A percentile compares a stretch with the other conserved stretches of the same genome.
Conservation (phyloP, 192 early-diverging fungal genomes). For the Chytriomyces confervae region DNA sequence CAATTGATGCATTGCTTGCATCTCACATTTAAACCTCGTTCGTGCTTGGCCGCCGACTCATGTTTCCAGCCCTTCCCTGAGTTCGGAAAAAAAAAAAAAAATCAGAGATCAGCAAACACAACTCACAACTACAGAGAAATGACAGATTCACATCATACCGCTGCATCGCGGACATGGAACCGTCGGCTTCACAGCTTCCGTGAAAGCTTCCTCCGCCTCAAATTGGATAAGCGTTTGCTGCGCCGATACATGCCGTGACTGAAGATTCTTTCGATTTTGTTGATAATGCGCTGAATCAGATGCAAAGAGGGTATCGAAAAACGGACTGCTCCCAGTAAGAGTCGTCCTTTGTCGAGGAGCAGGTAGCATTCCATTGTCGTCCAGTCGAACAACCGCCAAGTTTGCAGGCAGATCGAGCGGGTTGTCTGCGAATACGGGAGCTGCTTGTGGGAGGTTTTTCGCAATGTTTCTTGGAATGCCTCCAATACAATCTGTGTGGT, state of each 20-base stretch:
- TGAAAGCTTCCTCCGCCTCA: neutral
- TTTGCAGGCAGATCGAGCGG: neutral
- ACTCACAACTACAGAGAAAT: neutral
- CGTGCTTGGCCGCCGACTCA: constrained; percentile 43
- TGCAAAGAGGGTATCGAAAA: constrained; percentile 23
- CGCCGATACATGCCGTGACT: neutral
- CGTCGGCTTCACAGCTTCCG: constrained; percentile 13
- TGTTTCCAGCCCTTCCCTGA: constrained; percentile 43
- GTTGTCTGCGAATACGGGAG: neutral
- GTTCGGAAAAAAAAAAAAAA: neutral
- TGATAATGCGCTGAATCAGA: constrained; percentile 18
- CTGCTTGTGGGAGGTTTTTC: constrained; percentile 4
- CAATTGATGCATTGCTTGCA: constrained; percentile 46
- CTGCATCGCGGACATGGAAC: constrained; percentile 34
- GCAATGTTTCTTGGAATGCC: constrained; percentile 21
- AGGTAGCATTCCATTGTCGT: neutral
- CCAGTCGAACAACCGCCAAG: neutral
- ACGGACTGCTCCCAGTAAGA: constrained; percentile 17
- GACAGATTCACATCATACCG: neutral
- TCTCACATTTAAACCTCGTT: constrained; percentile 27
- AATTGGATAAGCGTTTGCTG: constrained; percentile 10
- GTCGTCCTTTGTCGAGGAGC: neutral
- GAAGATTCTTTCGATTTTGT: neutral
- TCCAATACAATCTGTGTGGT: constrained; percentile 14
- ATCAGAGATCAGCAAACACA: neutral